These are phyloP conservation scores for Rhytidiadelphus loreus DNA, from an alignment of 225 moss, liverwort and hornwort genomes.

Conservation along the genomic window DNA sequence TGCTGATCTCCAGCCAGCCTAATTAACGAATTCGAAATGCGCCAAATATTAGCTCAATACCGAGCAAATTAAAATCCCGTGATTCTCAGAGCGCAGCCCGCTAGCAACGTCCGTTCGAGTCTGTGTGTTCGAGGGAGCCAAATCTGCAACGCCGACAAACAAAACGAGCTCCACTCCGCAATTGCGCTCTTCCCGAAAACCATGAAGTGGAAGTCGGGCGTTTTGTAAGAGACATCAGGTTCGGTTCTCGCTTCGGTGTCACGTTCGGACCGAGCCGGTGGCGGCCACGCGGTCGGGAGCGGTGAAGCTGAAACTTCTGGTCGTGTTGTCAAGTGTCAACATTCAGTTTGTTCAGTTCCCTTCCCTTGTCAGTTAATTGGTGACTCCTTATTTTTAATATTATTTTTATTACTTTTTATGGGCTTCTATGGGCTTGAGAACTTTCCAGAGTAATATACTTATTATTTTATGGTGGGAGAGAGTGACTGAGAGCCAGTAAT, in stretches of 20 bases:
- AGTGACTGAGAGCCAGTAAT: no score
- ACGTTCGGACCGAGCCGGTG: neutral
- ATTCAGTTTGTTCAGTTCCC: neutral
- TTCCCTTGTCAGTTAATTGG: neutral
- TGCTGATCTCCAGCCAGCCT: neutral
- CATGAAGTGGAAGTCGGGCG: neutral
- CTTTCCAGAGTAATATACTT: neutral
- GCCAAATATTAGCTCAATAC: neutral
- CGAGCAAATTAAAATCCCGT: neutral
- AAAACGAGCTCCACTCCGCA: neutral
- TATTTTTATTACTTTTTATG: neutral
- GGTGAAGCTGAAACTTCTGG: neutral
- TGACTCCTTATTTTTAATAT: neutral
- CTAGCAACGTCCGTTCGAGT: neutral
- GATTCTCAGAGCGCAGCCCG: neutral
- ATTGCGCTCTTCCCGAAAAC: neutral
- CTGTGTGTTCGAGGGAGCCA: neutral
- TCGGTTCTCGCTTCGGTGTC: neutral
- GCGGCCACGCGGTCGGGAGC: constrained; percentile 14
- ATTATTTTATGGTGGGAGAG: neutral
- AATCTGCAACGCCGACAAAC: neutral
- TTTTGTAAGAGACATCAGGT: neutral
- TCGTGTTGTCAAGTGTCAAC: neutral
- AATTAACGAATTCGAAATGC: neutral
- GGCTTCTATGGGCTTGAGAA: neutral